Evolutionary conservation across 2,329 filamentous ascomycete genomes (phyloP).

Genomic region (Aspergillus aculeatus): DNA sequence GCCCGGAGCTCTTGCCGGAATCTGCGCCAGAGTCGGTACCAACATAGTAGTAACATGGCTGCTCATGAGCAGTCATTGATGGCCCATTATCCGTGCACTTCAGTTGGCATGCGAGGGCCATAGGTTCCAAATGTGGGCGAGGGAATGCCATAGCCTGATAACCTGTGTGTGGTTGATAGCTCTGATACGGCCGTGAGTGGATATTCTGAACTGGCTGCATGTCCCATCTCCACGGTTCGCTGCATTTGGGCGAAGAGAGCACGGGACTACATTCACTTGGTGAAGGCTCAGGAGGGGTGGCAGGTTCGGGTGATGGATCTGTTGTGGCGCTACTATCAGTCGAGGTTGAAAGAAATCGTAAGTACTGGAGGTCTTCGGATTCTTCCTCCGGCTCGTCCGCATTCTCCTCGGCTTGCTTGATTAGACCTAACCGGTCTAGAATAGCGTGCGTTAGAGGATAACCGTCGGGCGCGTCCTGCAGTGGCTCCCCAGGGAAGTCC

Average conservation of each 20-base stretch:
- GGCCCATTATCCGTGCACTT: constrained; percentile 15
- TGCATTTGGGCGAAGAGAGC: constrained; percentile 18
- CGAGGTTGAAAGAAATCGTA: constrained; percentile 36
- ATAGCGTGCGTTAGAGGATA: constrained; percentile 45
- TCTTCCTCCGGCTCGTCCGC: constrained; percentile 37
- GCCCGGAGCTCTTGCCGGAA: constrained; percentile 12
- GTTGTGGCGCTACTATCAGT: constrained; percentile 38
- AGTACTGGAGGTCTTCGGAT: constrained; percentile 37
- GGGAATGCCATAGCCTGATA: constrained; percentile 25
- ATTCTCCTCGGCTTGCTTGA: constrained; percentile 44
- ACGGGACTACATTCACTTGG: constrained; percentile 23
- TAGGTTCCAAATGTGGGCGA: constrained; percentile 17
- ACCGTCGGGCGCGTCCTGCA: constrained; percentile 40
- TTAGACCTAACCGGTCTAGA: constrained; percentile 42
- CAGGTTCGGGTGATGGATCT: constrained; percentile 40
- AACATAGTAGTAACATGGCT: constrained; percentile 28
- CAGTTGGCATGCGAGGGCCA: constrained; percentile 14
- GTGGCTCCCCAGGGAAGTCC: constrained; percentile 44
- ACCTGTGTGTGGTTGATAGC: constrained; percentile 22
- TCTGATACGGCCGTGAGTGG: constrained; percentile 19
- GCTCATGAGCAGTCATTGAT: constrained; percentile 16
- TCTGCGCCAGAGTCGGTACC: constrained; percentile 16
- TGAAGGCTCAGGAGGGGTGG: constrained; percentile 33
- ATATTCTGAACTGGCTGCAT: constrained; percentile 22
- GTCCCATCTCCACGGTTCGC: constrained; percentile 30